A percentile compares a stretch with the other conserved stretches of the same genome.
Conservation (phyloP, 1,284 basidiomycete species). For the Sphaerobolus stellatus region DNA sequence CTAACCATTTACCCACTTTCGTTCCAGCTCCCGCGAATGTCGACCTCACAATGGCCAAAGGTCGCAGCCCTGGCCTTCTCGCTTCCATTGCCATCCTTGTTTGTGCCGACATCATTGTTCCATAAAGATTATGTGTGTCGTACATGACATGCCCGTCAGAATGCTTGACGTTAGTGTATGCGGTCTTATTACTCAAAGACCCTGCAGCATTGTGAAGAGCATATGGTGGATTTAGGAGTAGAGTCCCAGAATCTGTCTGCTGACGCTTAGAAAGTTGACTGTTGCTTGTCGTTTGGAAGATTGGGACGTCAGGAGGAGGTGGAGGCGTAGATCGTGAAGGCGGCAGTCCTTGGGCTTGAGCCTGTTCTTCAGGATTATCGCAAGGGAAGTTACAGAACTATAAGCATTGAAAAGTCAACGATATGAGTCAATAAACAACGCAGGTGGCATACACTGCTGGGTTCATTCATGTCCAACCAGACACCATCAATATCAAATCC, state of each 20-base stretch:
- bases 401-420: constrained; percentile 15
- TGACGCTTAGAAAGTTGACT: not conserved
- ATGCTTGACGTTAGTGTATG: constrained; percentile 64
- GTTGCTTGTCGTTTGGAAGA: not conserved
- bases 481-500: constrained; percentile 66
- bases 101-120: constrained; percentile 46
- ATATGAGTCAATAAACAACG: not conserved
- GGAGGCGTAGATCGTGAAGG: constrained; percentile 32
- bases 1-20: constrained; percentile 45
- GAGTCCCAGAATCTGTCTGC: not conserved
- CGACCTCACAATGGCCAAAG: constrained; percentile 62
- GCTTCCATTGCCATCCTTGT: not conserved
- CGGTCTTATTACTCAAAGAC: constrained; percentile 46
- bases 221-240: constrained; percentile 50
- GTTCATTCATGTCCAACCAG: constrained; percentile 74
- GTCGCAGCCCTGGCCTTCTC: constrained; percentile 47
- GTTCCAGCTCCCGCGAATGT: constrained; percentile 67
- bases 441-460: not conserved
- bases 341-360: constrained; percentile 18
- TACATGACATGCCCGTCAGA: constrained; percentile 51
- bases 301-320: not conserved
- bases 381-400: constrained; percentile 58
- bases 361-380: constrained; percentile 31
- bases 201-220: constrained; percentile 68
- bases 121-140: constrained; percentile 66